phyloP scores from a whole-genome alignment of 345 rosid species.

The Psidium guajava region DNA sequence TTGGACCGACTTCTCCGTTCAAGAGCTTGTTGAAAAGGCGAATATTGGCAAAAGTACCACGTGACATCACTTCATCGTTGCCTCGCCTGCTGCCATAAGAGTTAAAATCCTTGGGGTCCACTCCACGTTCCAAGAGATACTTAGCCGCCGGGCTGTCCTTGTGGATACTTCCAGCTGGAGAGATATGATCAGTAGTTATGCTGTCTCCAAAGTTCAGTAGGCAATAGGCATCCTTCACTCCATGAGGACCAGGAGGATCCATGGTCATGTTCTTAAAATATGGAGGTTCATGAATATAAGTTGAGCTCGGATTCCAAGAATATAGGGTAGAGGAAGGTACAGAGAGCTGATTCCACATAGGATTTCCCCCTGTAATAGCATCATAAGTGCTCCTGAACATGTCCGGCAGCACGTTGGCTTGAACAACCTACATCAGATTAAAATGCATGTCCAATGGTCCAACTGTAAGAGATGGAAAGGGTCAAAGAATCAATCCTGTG shows the following conservation, averaged over 20 bases:
- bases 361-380: slow-evolving; percentile 66
- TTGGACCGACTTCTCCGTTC: slow-evolving; percentile 83
- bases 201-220: slow-evolving; percentile 74
- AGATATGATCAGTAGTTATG: slow-evolving; percentile 79
- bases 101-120: slow-evolving; percentile 49
- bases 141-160: slow-evolving; percentile 73
- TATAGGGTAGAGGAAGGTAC: slow-evolving; percentile 41
- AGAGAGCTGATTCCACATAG: slow-evolving; percentile 66
- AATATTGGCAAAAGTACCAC: slow-evolving; percentile 85
- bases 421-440: slow-evolving; percentile 38
- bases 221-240: slow-evolving; percentile 82
- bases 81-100: slow-evolving; percentile 85
- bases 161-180: slow-evolving; percentile 84
- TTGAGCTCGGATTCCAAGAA: slow-evolving; percentile 69
- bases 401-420: slow-evolving; percentile 57
- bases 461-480: not conserved
- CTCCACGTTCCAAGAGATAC: slow-evolving; percentile 60
- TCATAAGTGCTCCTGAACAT: slow-evolving; percentile 74
- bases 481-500: not conserved
- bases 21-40: slow-evolving; percentile 68
- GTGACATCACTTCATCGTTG: slow-evolving; percentile 71
- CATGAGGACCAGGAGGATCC: slow-evolving; percentile 62
- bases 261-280: slow-evolving; percentile 67
- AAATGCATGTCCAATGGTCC: not conserved
- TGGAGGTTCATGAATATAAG: slow-evolving; percentile 82